Percentiles rank a stretch among this genome's conserved stretches.
Evolutionary conservation across 768 basidiomycete species (phyloP).

Genomic region (Chalciporus chontae): DNA sequence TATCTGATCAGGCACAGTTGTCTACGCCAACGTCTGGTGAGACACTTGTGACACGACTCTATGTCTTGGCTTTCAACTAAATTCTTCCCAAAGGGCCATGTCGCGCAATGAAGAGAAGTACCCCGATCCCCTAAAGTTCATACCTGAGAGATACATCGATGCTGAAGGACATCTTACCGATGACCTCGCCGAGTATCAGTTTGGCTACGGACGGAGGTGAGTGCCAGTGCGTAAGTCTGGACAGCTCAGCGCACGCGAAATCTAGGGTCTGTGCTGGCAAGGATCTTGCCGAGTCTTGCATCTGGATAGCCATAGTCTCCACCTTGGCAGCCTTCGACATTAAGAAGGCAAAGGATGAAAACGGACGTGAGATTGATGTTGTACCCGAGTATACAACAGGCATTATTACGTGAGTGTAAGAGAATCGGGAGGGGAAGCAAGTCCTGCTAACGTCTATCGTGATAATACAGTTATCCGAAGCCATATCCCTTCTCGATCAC

Average conservation of each 20-base stretch:
- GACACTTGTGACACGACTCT: neutral
- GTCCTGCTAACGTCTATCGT: neutral
- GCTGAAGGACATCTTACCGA: conserved; percentile 16
- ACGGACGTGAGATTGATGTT: conserved; percentile 29
- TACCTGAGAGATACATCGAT: conserved; percentile 11
- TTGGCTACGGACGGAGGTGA: conserved; percentile 22
- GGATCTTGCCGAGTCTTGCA: conserved; percentile 24
- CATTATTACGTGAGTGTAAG: conserved; percentile 12
- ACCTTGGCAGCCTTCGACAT: conserved; percentile 26
- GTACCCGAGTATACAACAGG: conserved; percentile 25
- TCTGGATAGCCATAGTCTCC: conserved; percentile 26
- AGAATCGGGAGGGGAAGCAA: neutral
- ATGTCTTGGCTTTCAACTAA: neutral
- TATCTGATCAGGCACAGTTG: conserved; percentile 21
- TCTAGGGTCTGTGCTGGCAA: conserved; percentile 23
- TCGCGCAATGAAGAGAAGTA: neutral
- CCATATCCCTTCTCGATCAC: conserved; percentile 19
- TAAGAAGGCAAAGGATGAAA: conserved; percentile 28
- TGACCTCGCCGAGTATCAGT: conserved; percentile 17
- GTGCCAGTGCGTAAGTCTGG: too few relatives aligned
- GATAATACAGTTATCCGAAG: conserved; percentile 7
- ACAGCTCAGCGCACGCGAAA: too few relatives aligned
- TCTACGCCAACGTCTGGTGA: conserved; percentile 14
- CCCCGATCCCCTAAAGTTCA: neutral
- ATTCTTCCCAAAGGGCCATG: conserved; percentile 11